Conservation (phyloP, 1,139 yeast species). For the Blastobotrys raffinosifermentans region DNA sequence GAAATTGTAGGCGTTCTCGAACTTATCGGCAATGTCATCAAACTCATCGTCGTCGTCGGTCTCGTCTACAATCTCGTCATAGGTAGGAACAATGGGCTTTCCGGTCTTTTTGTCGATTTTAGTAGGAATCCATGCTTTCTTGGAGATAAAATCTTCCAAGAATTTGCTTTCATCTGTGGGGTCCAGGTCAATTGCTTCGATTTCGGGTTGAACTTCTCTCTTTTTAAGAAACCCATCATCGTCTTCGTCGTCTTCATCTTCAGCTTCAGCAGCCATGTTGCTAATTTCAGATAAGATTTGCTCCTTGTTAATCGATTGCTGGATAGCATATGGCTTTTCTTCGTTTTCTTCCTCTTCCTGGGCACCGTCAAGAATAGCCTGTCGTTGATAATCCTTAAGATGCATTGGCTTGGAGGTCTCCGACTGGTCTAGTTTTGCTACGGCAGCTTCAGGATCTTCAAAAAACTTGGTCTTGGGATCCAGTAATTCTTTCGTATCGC, state of each 20-base stretch:
- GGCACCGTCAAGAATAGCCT: slow-evolving; percentile 56
- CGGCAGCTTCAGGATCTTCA: slow-evolving; percentile 49
- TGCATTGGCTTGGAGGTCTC: slow-evolving; percentile 65
- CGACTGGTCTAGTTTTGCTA: slow-evolving; percentile 13
- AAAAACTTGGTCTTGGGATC: slow-evolving; percentile 68
- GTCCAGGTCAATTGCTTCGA: slow-evolving; percentile 27
- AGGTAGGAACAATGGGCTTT: slow-evolving; percentile 51
- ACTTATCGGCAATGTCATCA: slow-evolving; percentile 85
- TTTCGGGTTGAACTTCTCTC: slow-evolving; percentile 39
- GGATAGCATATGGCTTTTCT: slow-evolving; percentile 61
- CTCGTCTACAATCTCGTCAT: slow-evolving; percentile 38
- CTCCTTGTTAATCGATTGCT: slow-evolving; percentile 68
- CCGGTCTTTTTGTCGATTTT: slow-evolving; percentile 42
- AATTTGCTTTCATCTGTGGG: slow-evolving; percentile 54
- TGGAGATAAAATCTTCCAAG: slow-evolving; percentile 62
- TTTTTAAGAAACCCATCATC: slow-evolving; percentile 55
- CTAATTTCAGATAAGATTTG: slow-evolving; percentile 46
- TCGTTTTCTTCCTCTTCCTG: slow-evolving; percentile 45
- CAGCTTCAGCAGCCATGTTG: slow-evolving; percentile 58
- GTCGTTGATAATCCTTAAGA: slow-evolving; percentile 88
- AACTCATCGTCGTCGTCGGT: slow-evolving; percentile 77
- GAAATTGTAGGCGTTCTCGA: slow-evolving; percentile 90
- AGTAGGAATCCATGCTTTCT: slow-evolving; percentile 85
- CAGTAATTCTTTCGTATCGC: slow-evolving; percentile 55
- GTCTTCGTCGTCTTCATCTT: slow-evolving; percentile 39